Percentiles rank a stretch among this genome's conserved stretches.
These are phyloP conservation scores for Phanerochaete carnosa DNA, from an alignment of 768 basidiomycete species.

Conservation along the genomic window DNA sequence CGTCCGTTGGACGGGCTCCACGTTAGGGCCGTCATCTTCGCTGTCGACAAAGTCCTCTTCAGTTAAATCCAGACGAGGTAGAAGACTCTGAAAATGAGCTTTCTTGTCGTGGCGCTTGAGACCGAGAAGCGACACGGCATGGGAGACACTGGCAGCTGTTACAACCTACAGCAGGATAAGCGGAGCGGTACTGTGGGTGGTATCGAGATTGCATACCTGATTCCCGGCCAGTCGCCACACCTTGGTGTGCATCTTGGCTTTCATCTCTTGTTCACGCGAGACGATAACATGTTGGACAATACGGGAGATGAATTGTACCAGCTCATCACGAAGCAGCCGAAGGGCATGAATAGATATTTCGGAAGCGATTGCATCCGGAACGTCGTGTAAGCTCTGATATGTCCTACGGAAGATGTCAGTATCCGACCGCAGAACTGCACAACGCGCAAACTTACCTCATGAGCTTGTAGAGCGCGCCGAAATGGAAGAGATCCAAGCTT, in stretches of 20 bases:
- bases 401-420: conserved; percentile 17
- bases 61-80: conserved; percentile 14
- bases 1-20: conserved; percentile 1
- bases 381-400: conserved; percentile 27
- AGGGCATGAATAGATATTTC: conserved; percentile 49
- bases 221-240: conserved; percentile 50
- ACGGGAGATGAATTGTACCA: conserved; percentile 50
- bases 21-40: background rate
- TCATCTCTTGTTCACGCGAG: conserved; percentile 54
- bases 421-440: background rate
- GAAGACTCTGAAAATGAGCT: conserved; percentile 37
- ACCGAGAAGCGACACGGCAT: conserved; percentile 48
- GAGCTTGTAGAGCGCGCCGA: conserved; percentile 33
- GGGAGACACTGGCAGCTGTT: conserved; percentile 37
- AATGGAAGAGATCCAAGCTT: conserved; percentile 49
- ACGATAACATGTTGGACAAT: conserved; percentile 50
- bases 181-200: background rate
- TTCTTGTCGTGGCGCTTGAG: conserved; percentile 34
- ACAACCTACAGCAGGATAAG: conserved; percentile 35
- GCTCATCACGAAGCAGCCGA: conserved; percentile 39
- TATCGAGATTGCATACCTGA: conserved; percentile 30
- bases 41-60: conserved; percentile 10
- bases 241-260: conserved; percentile 55
- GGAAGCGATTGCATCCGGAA: conserved; percentile 21
- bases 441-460: conserved; percentile 44